A percentile compares a stretch with the other conserved stretches of the same genome.
phyloP scores from a whole-genome alignment of 2,329 filamentous ascomycete genomes.

The Cytospora mali region DNA sequence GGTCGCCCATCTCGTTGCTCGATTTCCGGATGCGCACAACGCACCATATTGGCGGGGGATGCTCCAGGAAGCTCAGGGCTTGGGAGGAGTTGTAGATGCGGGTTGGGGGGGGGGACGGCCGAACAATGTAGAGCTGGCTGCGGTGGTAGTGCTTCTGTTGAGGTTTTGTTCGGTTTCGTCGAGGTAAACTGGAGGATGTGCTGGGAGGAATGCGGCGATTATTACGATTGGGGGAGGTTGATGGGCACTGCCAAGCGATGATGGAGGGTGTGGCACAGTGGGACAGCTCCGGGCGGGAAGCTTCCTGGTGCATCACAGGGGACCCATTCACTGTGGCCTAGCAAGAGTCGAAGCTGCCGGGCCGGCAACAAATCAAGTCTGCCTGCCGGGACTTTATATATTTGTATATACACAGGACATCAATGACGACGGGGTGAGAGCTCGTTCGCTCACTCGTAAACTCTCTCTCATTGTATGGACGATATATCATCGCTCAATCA shows the following conservation, averaged over 20 bases:
- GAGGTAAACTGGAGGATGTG: not conserved
- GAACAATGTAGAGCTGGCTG: not conserved
- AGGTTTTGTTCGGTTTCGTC: too few species aligned
- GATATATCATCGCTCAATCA: too few species aligned
- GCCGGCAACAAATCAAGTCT: not conserved
- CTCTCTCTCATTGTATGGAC: too few species aligned
- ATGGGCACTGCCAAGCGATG: slow-evolving; percentile 20
- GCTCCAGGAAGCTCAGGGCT: too few species aligned
- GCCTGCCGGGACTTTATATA: slow-evolving; percentile 25
- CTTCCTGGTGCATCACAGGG: slow-evolving; percentile 8
- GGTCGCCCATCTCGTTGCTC: not conserved
- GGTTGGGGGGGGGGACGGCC: too few species aligned
- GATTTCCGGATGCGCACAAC: slow-evolving; percentile 2
- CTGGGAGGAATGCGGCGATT: slow-evolving; percentile 3
- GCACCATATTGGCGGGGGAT: slow-evolving; percentile 27
- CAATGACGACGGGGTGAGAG: too few species aligned
- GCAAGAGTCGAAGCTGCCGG: not conserved
- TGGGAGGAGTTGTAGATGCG: not conserved
- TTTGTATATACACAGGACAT: too few species aligned
- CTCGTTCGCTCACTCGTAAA: too few species aligned
- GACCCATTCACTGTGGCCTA: not conserved
- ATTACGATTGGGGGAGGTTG: slow-evolving; percentile 18
- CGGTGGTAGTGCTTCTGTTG: not conserved
- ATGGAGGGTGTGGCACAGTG: slow-evolving; percentile 14
- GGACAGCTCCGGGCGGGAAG: slow-evolving; percentile 23